A percentile compares a stretch with the other conserved stretches of the same genome.
phyloP scores from a whole-genome alignment of 495 filamentous ascomycete genomes.

The Friedmanniomyces simplex region DNA sequence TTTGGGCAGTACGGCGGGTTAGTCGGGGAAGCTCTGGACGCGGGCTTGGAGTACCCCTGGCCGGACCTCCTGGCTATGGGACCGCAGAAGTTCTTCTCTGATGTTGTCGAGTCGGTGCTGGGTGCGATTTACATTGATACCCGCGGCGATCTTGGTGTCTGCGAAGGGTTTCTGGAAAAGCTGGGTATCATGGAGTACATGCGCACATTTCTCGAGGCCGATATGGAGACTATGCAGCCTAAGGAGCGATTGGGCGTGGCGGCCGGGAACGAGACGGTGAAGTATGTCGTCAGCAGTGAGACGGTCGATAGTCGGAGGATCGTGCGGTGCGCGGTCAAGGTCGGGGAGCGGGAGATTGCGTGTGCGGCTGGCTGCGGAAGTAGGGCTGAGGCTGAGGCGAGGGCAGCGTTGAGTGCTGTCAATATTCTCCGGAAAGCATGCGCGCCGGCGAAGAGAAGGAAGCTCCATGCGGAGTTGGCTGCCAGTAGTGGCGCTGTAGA shows the following conservation, averaged over 20 bases:
- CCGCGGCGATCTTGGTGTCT: constrained; percentile 44
- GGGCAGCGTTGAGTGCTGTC: constrained; percentile 45
- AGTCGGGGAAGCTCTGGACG: constrained; percentile 42
- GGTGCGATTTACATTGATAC: constrained; percentile 84
- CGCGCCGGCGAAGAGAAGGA: neutral
- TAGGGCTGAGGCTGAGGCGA: constrained; percentile 46
- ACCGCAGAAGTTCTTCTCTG: constrained; percentile 73
- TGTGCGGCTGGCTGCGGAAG: constrained; percentile 38
- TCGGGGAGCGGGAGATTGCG: constrained; percentile 41
- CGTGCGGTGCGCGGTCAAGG: constrained; percentile 40
- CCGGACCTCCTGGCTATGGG: constrained; percentile 51
- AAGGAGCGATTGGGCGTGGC: constrained; percentile 57
- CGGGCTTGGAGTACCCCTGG: constrained; percentile 61
- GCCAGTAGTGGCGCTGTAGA: neutral
- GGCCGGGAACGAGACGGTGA: constrained; percentile 41
- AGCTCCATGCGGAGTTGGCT: neutral
- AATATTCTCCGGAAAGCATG: constrained; percentile 19
- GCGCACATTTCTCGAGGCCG: constrained; percentile 46
- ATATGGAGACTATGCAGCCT: constrained; percentile 60
- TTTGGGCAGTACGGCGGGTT: constrained; percentile 39
- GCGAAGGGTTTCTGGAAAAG: constrained; percentile 47
- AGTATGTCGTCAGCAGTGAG: constrained; percentile 28
- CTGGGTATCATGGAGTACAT: constrained; percentile 58
- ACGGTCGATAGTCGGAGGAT: constrained; percentile 23
- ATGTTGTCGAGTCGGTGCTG: constrained; percentile 70